These are phyloP conservation scores for Dryadomyces quercus-mongolicae DNA, from an alignment of 2,329 filamentous ascomycete species.

Conservation along the genomic window DNA sequence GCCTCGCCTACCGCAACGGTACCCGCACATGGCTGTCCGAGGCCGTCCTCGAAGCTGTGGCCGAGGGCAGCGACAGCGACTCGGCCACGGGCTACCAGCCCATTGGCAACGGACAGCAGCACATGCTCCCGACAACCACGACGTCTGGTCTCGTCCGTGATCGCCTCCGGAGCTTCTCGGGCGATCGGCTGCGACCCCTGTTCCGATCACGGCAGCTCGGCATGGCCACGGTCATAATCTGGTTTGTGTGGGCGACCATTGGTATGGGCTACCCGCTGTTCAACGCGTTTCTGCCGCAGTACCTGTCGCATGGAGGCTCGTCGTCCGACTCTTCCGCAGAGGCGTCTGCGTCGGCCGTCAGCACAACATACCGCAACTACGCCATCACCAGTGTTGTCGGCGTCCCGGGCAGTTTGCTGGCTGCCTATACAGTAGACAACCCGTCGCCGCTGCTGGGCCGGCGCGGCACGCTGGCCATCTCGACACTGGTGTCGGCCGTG, in stretches of 20 bases:
- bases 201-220: conserved; percentile 42
- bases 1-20: conserved; percentile 60
- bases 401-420: conserved; percentile 65
- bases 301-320: conserved; percentile 48
- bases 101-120: background rate
- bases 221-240: conserved; percentile 44
- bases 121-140: background rate
- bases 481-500: conserved; percentile 53
- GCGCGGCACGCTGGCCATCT: conserved; percentile 57
- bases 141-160: conserved; percentile 28
- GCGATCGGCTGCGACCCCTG: conserved; percentile 53
- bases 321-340: conserved; percentile 15
- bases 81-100: background rate
- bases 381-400: conserved; percentile 68
- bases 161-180: conserved; percentile 54
- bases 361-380: conserved; percentile 63
- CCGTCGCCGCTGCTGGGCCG: conserved; percentile 52
- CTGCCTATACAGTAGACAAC: conserved; percentile 58
- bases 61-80: conserved; percentile 15
- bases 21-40: conserved; percentile 65
- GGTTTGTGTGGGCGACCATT: conserved; percentile 74
- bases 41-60: conserved; percentile 49
- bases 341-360: conserved; percentile 19
- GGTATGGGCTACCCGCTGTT: conserved; percentile 82
- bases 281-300: conserved; percentile 83